Percentiles rank a stretch among this genome's conserved stretches.
These are phyloP conservation scores for Talaromyces rugulosus DNA, from an alignment of 2,329 filamentous ascomycete genomes.

Conservation along the genomic window DNA sequence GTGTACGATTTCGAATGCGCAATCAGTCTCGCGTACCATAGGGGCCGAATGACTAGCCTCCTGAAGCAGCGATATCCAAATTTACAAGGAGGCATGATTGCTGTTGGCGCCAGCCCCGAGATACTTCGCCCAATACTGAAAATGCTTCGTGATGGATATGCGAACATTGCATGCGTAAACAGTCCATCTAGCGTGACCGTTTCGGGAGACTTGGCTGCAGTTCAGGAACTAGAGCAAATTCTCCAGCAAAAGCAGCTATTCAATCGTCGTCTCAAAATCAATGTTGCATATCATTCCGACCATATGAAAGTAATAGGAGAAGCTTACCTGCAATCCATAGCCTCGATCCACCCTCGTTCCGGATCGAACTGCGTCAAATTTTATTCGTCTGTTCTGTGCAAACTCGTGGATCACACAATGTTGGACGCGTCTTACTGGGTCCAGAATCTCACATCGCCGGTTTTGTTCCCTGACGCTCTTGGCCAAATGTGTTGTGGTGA, in stretches of 20 bases:
- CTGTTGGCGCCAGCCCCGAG: conserved; percentile 20
- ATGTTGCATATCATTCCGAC: conserved; percentile 28
- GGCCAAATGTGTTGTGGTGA: conserved; percentile 12
- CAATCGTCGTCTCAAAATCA: conserved; percentile 6
- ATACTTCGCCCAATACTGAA: conserved; percentile 15
- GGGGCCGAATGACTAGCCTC: conserved; percentile 19
- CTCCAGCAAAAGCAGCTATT: conserved; percentile 1
- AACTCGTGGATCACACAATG: conserved; percentile 8
- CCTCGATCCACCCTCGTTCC: background rate
- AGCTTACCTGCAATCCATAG: conserved; percentile 20
- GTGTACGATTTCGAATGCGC: conserved; percentile 19
- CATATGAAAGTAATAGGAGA: conserved; percentile 34
- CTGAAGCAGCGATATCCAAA: conserved; percentile 8
- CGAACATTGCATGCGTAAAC: conserved; percentile 38
- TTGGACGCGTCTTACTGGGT: conserved; percentile 27
- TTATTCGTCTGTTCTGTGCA: conserved; percentile 19
- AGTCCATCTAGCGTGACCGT: conserved; percentile 33
- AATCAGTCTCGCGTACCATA: conserved; percentile 15
- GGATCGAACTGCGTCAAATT: background rate
- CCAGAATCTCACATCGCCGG: conserved; percentile 30
- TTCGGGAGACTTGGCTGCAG: conserved; percentile 25
- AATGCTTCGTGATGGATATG: conserved; percentile 17
- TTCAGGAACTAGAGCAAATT: conserved; percentile 21
- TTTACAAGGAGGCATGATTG: conserved; percentile 25
- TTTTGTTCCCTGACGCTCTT: conserved; percentile 29